A percentile compares a stretch with the other conserved stretches of the same genome.
Conservation (phyloP, 2,329 filamentous ascomycete genomes). For the Microcyclosporella mali region DNA sequence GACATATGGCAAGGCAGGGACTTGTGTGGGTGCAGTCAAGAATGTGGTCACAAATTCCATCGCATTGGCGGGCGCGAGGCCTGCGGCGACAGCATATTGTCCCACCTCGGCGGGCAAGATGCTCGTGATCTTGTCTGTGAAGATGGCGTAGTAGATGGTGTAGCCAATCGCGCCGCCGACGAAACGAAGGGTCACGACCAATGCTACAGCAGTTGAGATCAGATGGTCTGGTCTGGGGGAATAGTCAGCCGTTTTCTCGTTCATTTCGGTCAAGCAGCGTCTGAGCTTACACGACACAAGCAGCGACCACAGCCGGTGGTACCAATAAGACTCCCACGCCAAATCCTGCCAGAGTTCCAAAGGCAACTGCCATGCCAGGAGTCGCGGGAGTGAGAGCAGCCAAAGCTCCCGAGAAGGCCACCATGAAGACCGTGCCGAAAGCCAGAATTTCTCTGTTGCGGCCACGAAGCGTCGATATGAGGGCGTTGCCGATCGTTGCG, state of each 20-base stretch:
- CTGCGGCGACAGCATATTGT: slow-evolving; percentile 34
- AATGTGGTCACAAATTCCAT: slow-evolving; percentile 9
- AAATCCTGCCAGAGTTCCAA: slow-evolving; percentile 55
- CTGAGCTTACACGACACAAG: no score
- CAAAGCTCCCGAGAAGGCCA: neutral
- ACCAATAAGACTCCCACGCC: slow-evolving; percentile 62
- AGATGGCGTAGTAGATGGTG: slow-evolving; percentile 45
- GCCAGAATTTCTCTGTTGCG: slow-evolving; percentile 55
- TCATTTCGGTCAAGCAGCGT: no score
- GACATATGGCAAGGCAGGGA: slow-evolving; percentile 5
- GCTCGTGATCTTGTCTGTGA: slow-evolving; percentile 40
- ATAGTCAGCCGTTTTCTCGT: slow-evolving; percentile 47
- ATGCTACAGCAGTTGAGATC: slow-evolving; percentile 59
- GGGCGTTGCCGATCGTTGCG: slow-evolving; percentile 50
- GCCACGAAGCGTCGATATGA: slow-evolving; percentile 53
- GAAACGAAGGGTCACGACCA: no score
- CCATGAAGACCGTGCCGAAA: slow-evolving; percentile 57
- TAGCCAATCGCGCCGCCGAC: slow-evolving; percentile 49
- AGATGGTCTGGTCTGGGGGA: slow-evolving; percentile 62
- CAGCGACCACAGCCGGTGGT: slow-evolving; percentile 55
- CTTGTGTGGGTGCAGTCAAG: slow-evolving; percentile 5
- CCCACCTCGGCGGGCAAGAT: slow-evolving; percentile 47
- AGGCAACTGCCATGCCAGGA: slow-evolving; percentile 38
- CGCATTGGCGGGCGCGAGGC: slow-evolving; percentile 5
- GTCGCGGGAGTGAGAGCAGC: neutral